Percentiles rank a stretch among this genome's conserved stretches.
phyloP scores from a whole-genome alignment of 192 early-diverging fungal genomes.

The Endogone sp. region DNA sequence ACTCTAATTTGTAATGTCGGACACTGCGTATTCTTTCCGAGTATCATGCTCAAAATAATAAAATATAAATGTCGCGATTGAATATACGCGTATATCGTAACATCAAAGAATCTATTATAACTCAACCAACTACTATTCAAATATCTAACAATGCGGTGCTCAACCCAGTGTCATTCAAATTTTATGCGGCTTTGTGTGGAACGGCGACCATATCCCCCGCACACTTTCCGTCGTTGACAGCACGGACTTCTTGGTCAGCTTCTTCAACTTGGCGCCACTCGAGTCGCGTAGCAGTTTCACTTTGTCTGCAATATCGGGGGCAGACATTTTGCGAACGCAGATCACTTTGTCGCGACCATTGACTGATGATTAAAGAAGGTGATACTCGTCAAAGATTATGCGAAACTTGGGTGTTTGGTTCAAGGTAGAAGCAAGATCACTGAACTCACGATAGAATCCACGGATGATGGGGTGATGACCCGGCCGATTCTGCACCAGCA shows the following conservation, averaged over 20 bases:
- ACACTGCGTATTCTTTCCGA: too few species aligned
- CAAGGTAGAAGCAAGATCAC: not conserved
- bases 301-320: slow-evolving; percentile 56
- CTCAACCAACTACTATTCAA: too few species aligned
- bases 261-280: slow-evolving; percentile 55
- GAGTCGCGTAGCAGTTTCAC: slow-evolving; percentile 61
- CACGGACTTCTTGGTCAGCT: slow-evolving; percentile 63
- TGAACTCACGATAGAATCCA: slow-evolving; percentile 59
- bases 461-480: slow-evolving; percentile 70
- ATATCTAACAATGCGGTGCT: too few species aligned
- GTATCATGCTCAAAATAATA: too few species aligned
- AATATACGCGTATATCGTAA: too few species aligned
- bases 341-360: slow-evolving; percentile 60
- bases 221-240: slow-evolving; percentile 76
- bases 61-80: too few species aligned
- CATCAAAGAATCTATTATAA: too few species aligned
- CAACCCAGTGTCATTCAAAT: too few species aligned
- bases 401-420: not conserved
- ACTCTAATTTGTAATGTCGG: too few species aligned
- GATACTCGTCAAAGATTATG: not conserved
- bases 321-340: slow-evolving; percentile 59
- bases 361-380: slow-evolving; percentile 22
- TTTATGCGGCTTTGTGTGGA: slow-evolving; percentile 64
- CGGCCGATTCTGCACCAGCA: slow-evolving; percentile 68
- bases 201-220: slow-evolving; percentile 81